Percentiles rank a stretch among this genome's conserved stretches.
Conservation (phyloP, 2,329 filamentous ascomycete genomes). For the Pseudogymnoascus sp. region DNA sequence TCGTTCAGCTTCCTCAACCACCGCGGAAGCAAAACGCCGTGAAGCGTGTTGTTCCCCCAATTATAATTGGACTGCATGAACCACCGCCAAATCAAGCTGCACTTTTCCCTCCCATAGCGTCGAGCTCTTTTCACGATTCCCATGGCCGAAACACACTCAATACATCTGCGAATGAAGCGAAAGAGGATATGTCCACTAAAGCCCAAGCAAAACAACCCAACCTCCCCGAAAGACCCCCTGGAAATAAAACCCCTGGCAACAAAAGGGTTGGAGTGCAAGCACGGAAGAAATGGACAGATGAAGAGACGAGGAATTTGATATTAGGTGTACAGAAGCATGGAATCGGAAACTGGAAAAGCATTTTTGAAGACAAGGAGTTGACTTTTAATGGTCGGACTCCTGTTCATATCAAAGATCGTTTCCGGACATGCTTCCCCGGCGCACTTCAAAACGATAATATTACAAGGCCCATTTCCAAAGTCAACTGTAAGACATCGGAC, state of each 20-base stretch:
- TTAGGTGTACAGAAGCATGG: conserved; percentile 54
- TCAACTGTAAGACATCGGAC: conserved; percentile 20
- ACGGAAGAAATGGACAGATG: conserved; percentile 55
- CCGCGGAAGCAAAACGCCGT: conserved; percentile 54
- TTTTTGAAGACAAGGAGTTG: conserved; percentile 52
- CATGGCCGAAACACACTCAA: conserved; percentile 32
- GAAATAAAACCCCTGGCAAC: neutral
- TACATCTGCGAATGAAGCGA: conserved; percentile 14
- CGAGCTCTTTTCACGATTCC: conserved; percentile 44
- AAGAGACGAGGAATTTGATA: conserved; percentile 54
- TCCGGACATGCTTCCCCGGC: conserved; percentile 54
- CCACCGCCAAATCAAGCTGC: conserved; percentile 49
- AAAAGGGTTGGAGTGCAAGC: conserved; percentile 48
- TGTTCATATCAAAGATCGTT: conserved; percentile 57
- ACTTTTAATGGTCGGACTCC: conserved; percentile 52
- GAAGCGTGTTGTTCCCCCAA: conserved; percentile 50
- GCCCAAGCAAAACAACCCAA: neutral
- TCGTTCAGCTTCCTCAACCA: conserved; percentile 55
- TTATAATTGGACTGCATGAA: conserved; percentile 56
- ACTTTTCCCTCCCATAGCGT: conserved; percentile 56
- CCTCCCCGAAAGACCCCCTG: conserved; percentile 27
- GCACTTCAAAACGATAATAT: conserved; percentile 31
- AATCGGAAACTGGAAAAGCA: conserved; percentile 57
- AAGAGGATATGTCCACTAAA: conserved; percentile 7
- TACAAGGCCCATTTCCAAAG: conserved; percentile 25